phyloP scores from a whole-genome alignment of 768 basidiomycete species.

The Rhizopogon sp. region DNA sequence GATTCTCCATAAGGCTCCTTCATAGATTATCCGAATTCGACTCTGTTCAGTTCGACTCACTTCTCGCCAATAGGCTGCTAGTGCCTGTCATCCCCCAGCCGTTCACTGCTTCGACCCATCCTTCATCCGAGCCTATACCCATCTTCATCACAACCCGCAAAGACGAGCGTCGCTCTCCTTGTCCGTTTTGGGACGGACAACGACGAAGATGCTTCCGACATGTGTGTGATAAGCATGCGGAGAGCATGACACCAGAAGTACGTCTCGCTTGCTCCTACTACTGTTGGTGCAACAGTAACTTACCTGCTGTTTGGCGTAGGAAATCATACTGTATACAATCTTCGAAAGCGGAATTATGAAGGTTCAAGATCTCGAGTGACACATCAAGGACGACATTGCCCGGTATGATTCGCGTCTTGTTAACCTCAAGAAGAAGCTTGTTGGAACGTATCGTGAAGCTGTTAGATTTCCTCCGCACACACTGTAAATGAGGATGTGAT shows the following conservation, averaged over 20 bases:
- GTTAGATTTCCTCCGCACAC: conserved; percentile 33
- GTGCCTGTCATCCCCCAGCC: conserved; percentile 44
- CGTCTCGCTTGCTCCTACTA: conserved; percentile 11
- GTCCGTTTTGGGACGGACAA: conserved; percentile 15
- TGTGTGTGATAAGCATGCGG: conserved; percentile 73
- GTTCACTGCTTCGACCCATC: conserved; percentile 26
- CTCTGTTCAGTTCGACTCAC: conserved; percentile 58
- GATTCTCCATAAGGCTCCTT: too few species aligned
- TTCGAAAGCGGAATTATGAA: conserved; percentile 84
- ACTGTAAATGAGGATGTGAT: conserved; percentile 10
- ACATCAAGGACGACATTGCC: conserved; percentile 85
- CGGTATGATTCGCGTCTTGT: conserved; percentile 70
- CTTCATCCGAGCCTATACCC: conserved; percentile 15
- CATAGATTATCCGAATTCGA: conserved; percentile 39
- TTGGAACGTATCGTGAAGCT: conserved; percentile 76
- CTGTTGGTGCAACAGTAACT: conserved; percentile 1
- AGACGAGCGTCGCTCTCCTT: not conserved
- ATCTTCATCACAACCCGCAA: conserved; percentile 9
- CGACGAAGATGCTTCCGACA: conserved; percentile 20
- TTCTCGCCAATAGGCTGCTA: conserved; percentile 64
- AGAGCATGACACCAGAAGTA: conserved; percentile 83
- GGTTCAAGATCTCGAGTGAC: conserved; percentile 75
- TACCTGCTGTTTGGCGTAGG: conserved; percentile 31
- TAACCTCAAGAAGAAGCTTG: conserved; percentile 85
- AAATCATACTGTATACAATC: conserved; percentile 88